Conservation (phyloP, 2,329 filamentous ascomycete genomes). For the Diaporthe sp. region DNA sequence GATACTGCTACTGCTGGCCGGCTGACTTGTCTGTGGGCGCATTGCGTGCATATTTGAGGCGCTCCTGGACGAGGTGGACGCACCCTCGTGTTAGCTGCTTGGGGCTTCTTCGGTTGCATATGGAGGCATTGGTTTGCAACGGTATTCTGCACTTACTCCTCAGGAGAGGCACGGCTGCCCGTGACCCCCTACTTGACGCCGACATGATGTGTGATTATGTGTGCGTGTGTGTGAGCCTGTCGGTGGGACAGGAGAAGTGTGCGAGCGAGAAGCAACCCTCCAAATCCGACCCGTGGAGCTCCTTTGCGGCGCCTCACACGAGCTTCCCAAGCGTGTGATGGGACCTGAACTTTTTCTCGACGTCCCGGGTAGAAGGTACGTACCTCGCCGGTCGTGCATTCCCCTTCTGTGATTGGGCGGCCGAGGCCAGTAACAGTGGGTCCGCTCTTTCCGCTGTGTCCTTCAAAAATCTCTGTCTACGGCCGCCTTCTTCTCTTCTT, state of each 20-base stretch:
- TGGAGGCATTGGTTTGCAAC: slow-evolving; percentile 3
- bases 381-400: slow-evolving; percentile 1
- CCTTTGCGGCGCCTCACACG: slow-evolving; percentile 31
- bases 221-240: slow-evolving; percentile 37
- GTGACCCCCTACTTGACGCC: slow-evolving; percentile 68
- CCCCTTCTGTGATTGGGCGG: neutral
- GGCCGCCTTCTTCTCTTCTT: slow-evolving; percentile 39
- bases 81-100: slow-evolving; percentile 45
- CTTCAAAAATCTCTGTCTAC: slow-evolving; percentile 43
- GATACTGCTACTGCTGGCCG: slow-evolving; percentile 40
- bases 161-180: slow-evolving; percentile 61
- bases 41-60: slow-evolving; percentile 51
- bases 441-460: neutral
- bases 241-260: slow-evolving; percentile 20
- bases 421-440: neutral
- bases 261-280: slow-evolving; percentile 29
- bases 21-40: slow-evolving; percentile 49
- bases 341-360: slow-evolving; percentile 39
- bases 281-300: slow-evolving; percentile 36
- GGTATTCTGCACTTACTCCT: slow-evolving; percentile 54
- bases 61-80: slow-evolving; percentile 39
- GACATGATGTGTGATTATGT: slow-evolving; percentile 56
- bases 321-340: slow-evolving; percentile 25
- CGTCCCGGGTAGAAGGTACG: slow-evolving; percentile 32
- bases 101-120: slow-evolving; percentile 41